Conservation (phyloP, 805 yeast species). For the Ogataea neopini region DNA sequence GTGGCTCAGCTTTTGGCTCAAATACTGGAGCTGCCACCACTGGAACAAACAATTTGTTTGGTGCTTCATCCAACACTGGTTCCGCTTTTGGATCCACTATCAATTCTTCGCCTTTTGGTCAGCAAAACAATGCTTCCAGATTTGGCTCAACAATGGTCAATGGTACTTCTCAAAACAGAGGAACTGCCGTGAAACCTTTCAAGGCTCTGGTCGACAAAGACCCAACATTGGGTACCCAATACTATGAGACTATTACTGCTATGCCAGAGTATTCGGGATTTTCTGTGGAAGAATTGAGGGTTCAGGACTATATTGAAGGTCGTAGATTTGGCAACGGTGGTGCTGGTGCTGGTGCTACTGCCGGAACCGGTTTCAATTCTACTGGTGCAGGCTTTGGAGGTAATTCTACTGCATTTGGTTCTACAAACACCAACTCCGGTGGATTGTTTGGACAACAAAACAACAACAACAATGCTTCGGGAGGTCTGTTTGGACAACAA, state of each 20-base stretch:
- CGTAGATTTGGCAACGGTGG: constrained; percentile 55
- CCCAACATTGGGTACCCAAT: constrained; percentile 51
- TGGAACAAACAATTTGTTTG: constrained; percentile 19
- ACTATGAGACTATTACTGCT: constrained; percentile 72
- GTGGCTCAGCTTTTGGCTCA: constrained; percentile 46
- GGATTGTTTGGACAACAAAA: constrained; percentile 47
- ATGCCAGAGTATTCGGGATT: constrained; percentile 89
- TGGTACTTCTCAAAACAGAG: constrained; percentile 48
- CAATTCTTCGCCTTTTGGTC: constrained; percentile 43
- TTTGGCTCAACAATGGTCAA: constrained; percentile 34
- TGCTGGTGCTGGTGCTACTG: constrained; percentile 18
- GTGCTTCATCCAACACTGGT: constrained; percentile 30
- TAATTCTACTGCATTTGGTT: constrained; percentile 16
- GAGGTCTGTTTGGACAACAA: constrained; percentile 25
- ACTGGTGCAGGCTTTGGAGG: constrained; percentile 23
- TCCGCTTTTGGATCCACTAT: constrained; percentile 32
- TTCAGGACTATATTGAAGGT: constrained; percentile 80
- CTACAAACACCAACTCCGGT: constrained; percentile 34
- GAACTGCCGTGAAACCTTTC: constrained; percentile 74
- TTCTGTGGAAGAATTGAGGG: constrained; percentile 85
- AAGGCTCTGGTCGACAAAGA: constrained; percentile 74
- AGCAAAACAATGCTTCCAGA: constrained; percentile 28
- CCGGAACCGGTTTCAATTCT: neutral
- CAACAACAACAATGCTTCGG: constrained; percentile 25
- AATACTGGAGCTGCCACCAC: constrained; percentile 7